Evolutionary conservation across 352 stramenopile species (phyloP), one percentile per base, ranked within the genome.

Genomic region (Globisporangium sylvaticum): DNA sequence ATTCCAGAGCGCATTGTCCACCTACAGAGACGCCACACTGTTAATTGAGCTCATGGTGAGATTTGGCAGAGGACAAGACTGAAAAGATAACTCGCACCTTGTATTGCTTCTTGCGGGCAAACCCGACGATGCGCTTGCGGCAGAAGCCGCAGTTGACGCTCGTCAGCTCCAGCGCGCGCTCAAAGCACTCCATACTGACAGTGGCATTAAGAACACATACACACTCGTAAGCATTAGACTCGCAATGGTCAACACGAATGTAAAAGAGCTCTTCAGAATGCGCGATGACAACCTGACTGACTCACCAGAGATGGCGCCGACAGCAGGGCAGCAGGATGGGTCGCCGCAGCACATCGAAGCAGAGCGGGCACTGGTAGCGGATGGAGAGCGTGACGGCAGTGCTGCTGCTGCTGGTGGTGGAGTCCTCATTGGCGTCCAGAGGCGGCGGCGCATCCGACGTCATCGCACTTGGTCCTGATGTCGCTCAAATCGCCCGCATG

Each of bases 91-190:
- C n/a, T 20, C 48, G 25, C 27, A 77, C 79, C 46, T 89, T 87
- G 63, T 91, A 80, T 31, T 84, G 80, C 67, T 92, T 91, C 62
- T 83, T 90, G 31, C 86, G 79, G 10, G 84, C 84, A 64, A 92
- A 87, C 9, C 86, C 83, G 25, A 94, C 82, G 46, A 94, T 79
- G 31, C 86, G 83, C 55, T 87, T 86, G 34, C 86, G 74, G 64
- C 86, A 94, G 70, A 94, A 94, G 44, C 83, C 83, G 68, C 86
- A 94, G 71, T 89, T 90, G 56, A 83, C 80, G 39, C 80, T 90
- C 15, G 86, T 94, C 56, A 94, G 72, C 67, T 89, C 81, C 48
- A 94, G 66, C 24, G 77, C 77, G 44, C 84, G 83, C 65, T 92
- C 81, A 64, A 94, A 92, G 60, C 86, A 94, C 61, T 80, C 81